These are phyloP conservation scores for Prototheca wickerhamii DNA, from an alignment of 163 green algal species.

Conservation along the genomic window DNA sequence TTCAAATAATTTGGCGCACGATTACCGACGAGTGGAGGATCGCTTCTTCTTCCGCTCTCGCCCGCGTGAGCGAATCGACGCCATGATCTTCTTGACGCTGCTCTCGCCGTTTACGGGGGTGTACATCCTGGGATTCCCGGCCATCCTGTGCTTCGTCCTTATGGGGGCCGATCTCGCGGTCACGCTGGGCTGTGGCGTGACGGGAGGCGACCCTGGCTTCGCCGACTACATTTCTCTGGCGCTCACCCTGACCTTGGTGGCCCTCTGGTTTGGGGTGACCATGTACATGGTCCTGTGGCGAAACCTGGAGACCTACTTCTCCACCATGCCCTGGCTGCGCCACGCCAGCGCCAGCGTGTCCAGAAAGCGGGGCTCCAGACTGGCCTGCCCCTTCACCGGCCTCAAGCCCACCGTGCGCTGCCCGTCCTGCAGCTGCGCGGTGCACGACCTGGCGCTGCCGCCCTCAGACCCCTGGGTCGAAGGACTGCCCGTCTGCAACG, in stretches of 20 bases:
- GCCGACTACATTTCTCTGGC: not conserved
- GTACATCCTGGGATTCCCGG: constrained; percentile 1
- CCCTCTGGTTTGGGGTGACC: constrained; percentile 7
- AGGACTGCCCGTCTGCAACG: constrained; percentile 14
- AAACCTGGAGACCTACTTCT: constrained; percentile 26
- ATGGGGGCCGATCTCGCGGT: constrained; percentile 8
- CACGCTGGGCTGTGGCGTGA: constrained; percentile 1
- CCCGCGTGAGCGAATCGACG: not conserved
- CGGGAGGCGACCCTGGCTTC: not conserved
- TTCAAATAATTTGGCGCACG: no score
- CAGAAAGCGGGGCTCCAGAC: not conserved
- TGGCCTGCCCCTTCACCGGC: constrained; percentile 35
- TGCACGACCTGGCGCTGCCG: constrained; percentile 28
- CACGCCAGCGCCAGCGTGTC: not conserved
- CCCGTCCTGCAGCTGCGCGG: constrained; percentile 18
- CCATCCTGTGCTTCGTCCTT: not conserved
- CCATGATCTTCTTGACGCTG: constrained; percentile 5
- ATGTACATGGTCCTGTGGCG: constrained; percentile 7
- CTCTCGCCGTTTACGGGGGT: not conserved
- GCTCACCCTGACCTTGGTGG: not conserved
- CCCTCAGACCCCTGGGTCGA: constrained; percentile 15
- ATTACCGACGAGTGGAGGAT: no score
- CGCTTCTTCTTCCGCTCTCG: no score
- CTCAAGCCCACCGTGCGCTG: constrained; percentile 21
- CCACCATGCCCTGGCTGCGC: constrained; percentile 19